Evolutionary conservation across 2,329 filamentous ascomycete species (phyloP).

Genomic region (Trichoderma afroharzianum): DNA sequence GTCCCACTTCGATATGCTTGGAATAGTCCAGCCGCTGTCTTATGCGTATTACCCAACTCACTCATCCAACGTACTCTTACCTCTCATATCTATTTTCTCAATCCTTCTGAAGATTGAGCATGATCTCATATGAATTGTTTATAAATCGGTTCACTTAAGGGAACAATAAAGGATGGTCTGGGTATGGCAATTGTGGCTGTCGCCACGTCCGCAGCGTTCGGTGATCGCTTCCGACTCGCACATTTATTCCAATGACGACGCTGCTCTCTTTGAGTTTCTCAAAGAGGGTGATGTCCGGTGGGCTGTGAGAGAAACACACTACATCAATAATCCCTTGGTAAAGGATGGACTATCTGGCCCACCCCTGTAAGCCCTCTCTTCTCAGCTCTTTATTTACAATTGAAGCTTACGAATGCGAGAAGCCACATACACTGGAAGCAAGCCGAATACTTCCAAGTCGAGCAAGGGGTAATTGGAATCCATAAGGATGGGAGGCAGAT

Average conservation of each 20-base stretch:
- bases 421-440: slow-evolving; percentile 14
- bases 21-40: neutral
- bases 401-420: neutral
- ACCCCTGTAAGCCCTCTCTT: neutral
- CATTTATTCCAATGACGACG: neutral
- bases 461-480: neutral
- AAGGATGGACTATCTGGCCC: slow-evolving; percentile 5
- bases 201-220: neutral
- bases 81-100: no score
- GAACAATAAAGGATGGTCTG: neutral
- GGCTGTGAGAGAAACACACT: slow-evolving; percentile 3
- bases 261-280: slow-evolving; percentile 8
- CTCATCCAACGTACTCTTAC: neutral
- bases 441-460: neutral
- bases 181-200: slow-evolving; percentile 7
- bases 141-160: neutral
- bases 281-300: slow-evolving; percentile 3
- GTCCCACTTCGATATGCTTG: neutral
- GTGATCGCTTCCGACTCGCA: neutral
- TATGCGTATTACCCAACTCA: neutral
- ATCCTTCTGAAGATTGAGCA: neutral
- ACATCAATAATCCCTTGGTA: neutral
- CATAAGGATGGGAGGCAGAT: neutral
- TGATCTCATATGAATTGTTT: neutral
- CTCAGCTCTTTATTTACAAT: neutral